A percentile compares a stretch with the other conserved stretches of the same genome.
Conservation (phyloP, 73 alveolate genomes). For the Urostyla sp. region DNA sequence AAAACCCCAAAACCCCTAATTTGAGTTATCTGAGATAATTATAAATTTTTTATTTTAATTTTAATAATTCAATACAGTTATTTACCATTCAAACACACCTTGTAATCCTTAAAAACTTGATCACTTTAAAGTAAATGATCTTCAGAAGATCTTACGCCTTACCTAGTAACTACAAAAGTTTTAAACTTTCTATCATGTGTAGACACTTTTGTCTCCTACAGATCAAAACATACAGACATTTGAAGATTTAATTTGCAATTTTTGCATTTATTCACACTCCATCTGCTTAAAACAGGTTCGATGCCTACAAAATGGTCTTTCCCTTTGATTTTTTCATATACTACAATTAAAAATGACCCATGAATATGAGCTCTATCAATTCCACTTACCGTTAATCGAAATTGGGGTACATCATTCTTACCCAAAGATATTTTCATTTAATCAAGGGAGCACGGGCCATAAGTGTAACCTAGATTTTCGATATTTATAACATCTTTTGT, state of each 20-base stretch:
- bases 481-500: neutral
- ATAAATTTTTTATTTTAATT: too few relatives aligned
- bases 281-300: neutral
- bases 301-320: neutral
- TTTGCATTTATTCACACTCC: neutral
- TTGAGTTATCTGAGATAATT: too few relatives aligned
- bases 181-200: too few relatives aligned
- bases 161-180: too few relatives aligned
- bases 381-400: neutral
- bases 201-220: too few relatives aligned
- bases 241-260: neutral
- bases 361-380: neutral
- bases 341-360: neutral
- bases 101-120: too few relatives aligned
- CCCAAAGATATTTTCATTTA: neutral
- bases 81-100: too few relatives aligned
- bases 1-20: too few relatives aligned
- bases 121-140: too few relatives aligned
- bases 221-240: neutral
- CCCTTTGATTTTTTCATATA: neutral
- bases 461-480: neutral
- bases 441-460: slow-evolving; percentile 1
- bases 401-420: neutral
- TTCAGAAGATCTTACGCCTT: too few relatives aligned
- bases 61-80: too few relatives aligned